Evolutionary conservation across 768 basidiomycete species (phyloP).

Genomic region (Macrolepiota dolichaula): DNA sequence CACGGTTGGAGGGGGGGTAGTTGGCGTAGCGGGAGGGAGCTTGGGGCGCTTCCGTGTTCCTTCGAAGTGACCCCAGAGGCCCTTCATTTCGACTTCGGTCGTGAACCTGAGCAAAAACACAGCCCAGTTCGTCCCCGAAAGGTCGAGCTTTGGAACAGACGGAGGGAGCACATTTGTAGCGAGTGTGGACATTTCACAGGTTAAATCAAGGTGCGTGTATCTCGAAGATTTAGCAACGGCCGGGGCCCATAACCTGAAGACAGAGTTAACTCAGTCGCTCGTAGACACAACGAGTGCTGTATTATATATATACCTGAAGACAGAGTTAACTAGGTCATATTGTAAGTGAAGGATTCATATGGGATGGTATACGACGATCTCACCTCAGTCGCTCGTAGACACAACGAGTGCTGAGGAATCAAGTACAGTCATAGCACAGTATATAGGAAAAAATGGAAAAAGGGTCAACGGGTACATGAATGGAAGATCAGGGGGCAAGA

Average conservation of each 20-base stretch:
- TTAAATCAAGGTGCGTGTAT: background rate
- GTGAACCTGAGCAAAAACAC: conserved; percentile 22
- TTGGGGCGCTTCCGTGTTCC: conserved; percentile 17
- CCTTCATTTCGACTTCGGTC: conserved; percentile 21
- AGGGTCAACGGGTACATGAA: too few species aligned
- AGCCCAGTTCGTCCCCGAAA: conserved; percentile 27
- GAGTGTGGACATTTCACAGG: conserved; percentile 13
- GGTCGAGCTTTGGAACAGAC: conserved; percentile 27
- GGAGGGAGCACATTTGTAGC: conserved; percentile 21
- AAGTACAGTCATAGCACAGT: too few species aligned
- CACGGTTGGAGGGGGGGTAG: background rate
- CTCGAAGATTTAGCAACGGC: background rate
- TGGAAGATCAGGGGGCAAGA: too few species aligned
- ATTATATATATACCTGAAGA: too few species aligned
- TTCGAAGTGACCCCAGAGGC: conserved; percentile 23
- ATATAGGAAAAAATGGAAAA: too few species aligned
- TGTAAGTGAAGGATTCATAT: too few species aligned
- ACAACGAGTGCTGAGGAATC: too few species aligned
- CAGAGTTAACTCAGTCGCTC: too few species aligned
- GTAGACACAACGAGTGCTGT: too few species aligned
- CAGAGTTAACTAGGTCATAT: too few species aligned
- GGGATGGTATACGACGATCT: too few species aligned
- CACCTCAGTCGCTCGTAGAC: too few species aligned
- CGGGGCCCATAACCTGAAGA: conserved; percentile 16
- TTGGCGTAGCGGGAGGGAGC: background rate